Conservation (phyloP, 2,329 filamentous ascomycete species). For the Trichophyton schoenleinii region DNA sequence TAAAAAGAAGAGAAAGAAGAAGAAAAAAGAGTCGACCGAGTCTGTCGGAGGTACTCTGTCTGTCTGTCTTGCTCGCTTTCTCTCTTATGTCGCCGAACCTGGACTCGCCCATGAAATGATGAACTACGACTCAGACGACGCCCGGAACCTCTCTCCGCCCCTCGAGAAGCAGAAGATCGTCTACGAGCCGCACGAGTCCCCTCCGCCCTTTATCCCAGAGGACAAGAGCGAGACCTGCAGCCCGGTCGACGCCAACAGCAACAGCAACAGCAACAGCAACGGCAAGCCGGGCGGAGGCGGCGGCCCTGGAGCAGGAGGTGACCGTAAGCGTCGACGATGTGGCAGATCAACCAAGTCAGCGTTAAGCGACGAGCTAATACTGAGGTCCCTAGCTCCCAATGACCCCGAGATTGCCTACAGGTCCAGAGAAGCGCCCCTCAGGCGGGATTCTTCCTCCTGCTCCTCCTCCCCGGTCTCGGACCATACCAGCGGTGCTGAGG, state of each 20-base stretch:
- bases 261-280: conserved; percentile 4
- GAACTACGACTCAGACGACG: conserved; percentile 33
- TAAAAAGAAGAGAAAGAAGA: background rate
- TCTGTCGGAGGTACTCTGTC: background rate
- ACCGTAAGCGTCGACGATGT: conserved; percentile 25
- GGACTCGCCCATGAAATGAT: conserved; percentile 13
- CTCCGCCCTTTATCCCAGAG: conserved; percentile 23
- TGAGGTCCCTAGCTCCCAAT: conserved; percentile 52
- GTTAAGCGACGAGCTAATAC: conserved; percentile 55
- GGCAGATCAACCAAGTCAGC: conserved; percentile 19
- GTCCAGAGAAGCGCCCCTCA: conserved; percentile 4
- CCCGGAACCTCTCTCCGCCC: conserved; percentile 26
- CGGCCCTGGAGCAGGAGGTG: conserved; percentile 15
- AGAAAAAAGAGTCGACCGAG: background rate
- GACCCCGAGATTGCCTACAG: conserved; percentile 50
- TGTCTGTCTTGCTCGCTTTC: background rate
- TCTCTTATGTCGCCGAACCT: background rate
- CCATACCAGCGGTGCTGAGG: background rate
- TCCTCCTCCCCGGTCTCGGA: background rate
- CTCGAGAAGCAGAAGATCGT: conserved; percentile 22
- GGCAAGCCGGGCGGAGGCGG: background rate
- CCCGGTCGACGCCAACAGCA: too few species aligned
- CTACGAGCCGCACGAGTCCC: conserved; percentile 21
- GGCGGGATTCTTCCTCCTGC: conserved; percentile 3
- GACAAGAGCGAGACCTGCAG: conserved; percentile 13